Evolutionary conservation across 2,329 filamentous ascomycete species (phyloP).

Genomic region (Akanthomyces uredinophilus): DNA sequence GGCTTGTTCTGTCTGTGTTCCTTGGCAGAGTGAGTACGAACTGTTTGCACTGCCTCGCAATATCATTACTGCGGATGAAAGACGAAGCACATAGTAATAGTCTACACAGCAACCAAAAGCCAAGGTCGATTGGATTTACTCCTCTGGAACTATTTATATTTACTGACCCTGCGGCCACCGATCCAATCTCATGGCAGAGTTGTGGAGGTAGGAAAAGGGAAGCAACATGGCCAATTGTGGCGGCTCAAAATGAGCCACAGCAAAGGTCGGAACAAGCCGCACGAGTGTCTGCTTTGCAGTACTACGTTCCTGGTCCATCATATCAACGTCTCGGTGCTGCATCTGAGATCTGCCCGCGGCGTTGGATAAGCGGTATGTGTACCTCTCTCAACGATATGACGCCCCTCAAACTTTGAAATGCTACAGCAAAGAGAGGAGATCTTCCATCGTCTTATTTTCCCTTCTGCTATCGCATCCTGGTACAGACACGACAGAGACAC

Average conservation of each 20-base stretch:
- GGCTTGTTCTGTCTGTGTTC: neutral
- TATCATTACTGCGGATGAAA: neutral
- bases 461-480: neutral
- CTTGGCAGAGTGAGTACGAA: constrained; percentile 10
- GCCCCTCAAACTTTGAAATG: no score
- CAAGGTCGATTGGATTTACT: neutral
- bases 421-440: neutral
- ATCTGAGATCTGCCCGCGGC: no score
- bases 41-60: constrained; percentile 2
- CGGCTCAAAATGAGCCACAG: neutral
- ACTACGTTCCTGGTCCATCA: no score
- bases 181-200: neutral
- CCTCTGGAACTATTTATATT: neutral
- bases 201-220: neutral
- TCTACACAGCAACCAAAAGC: neutral
- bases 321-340: no score
- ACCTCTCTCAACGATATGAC: no score
- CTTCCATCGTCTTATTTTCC: neutral
- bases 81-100: neutral
- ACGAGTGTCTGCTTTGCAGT: neutral
- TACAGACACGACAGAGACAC: no score
- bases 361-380: no score
- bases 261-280: neutral
- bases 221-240: neutral
- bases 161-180: neutral